Conservation (phyloP, 352 stramenopile genomes). For the Phytopythium aichiense region DNA sequence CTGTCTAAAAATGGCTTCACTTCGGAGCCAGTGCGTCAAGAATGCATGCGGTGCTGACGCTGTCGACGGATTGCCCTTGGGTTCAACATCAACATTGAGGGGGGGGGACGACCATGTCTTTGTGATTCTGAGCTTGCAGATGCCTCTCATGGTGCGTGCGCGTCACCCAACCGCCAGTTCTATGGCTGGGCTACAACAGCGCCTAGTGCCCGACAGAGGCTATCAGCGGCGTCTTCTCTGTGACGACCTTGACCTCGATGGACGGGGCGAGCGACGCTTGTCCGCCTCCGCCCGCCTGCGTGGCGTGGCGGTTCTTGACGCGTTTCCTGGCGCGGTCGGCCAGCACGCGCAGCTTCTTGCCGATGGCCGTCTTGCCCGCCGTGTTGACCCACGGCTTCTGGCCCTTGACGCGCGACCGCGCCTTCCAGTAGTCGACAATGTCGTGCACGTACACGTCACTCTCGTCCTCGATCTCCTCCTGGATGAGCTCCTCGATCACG, state of each 20-base stretch:
- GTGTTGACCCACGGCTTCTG: slow-evolving; percentile 22
- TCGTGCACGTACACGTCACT: slow-evolving; percentile 70
- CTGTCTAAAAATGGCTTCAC: too few relatives aligned
- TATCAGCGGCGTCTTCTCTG: slow-evolving; percentile 45
- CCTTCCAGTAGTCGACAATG: slow-evolving; percentile 60
- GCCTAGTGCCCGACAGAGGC: neutral
- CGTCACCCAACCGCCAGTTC: neutral
- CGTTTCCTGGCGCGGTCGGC: slow-evolving; percentile 33
- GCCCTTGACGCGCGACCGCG: slow-evolving; percentile 18
- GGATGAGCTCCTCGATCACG: slow-evolving; percentile 90
- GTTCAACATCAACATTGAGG: too few relatives aligned
- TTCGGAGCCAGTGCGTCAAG: too few relatives aligned
- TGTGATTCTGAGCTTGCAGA: neutral
- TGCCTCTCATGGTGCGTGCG: neutral
- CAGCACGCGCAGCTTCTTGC: slow-evolving; percentile 32
- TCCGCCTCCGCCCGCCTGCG: slow-evolving; percentile 8
- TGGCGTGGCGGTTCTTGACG: slow-evolving; percentile 28
- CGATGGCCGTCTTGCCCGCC: slow-evolving; percentile 31
- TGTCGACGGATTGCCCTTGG: too few relatives aligned
- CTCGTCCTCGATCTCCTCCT: slow-evolving; percentile 92
- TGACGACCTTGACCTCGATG: slow-evolving; percentile 46
- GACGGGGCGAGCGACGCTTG: slow-evolving; percentile 8
- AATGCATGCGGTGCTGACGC: too few relatives aligned
- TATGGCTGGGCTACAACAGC: too few relatives aligned
- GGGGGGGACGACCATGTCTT: neutral